Base-by-base conservation (phyloP, 2,329 filamentous ascomycete genomes). In the Colletotrichum sidae region DNA sequence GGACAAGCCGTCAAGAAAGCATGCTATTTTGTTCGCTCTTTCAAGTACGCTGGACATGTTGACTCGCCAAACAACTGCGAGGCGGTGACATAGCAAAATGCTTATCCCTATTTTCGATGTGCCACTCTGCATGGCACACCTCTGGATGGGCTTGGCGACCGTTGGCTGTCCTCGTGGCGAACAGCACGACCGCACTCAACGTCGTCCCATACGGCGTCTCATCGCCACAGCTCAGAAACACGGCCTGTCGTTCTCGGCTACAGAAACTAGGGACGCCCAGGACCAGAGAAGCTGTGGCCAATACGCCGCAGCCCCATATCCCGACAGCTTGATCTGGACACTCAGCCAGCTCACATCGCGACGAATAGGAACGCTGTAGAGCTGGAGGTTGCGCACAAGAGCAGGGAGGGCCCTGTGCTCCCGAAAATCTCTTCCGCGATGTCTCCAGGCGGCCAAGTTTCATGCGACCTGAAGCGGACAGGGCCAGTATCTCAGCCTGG, bases 361-460 rank as follows among this genome's bases (percentile, higher is more conserved):
- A 15, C 63, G 58, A 66, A 57, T 63, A 15, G 47, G 46, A 53
- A 35, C 2, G 8, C 35, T 37, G 35, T 37, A 42, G 13, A 9
- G 42, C 50, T 38, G 12, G 46, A 45, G 52, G 52, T 50, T 5
- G 13, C 3, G 2, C 10, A 49, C 34, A 11, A 44, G 9, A 11
- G 58, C 41, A 53, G 38, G 59, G 59, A 41, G 9, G 2, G 37
- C 63, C 53, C 56, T 62, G 63, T 11, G 7, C 42, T 35, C 45
- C 52, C 50, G 41, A 66, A 66, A 66, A 53, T 45, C 46, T 57
- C 53, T 65, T 50, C 42, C 53, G 44, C 56, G 34, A 50, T 63
- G 10, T 45, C 57, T 66, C 63, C 49, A 66, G 63, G 57, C 44
- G 33, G 37, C n/a, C 45, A 47, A 41, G 63, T 66, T 66, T 66